A percentile compares a stretch with the other conserved stretches of the same genome.
Evolutionary conservation across 2,329 filamentous ascomycete species (phyloP).

Genomic region (Curvularia eragrostidis): DNA sequence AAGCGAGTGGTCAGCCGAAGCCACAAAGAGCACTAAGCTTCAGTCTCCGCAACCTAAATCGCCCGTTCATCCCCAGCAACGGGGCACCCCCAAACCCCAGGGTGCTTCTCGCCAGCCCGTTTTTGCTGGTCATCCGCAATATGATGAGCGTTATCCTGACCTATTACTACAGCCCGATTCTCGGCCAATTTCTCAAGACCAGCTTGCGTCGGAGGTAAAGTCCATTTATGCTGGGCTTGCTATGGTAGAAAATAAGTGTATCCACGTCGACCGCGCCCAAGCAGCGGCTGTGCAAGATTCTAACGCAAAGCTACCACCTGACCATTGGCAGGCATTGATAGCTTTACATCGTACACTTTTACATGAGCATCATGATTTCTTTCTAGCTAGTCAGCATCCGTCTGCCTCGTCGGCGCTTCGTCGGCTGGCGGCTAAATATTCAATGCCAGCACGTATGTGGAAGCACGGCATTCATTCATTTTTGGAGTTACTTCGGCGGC

Average conservation of each 20-base stretch:
- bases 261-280: constrained; percentile 76
- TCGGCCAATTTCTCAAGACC: constrained; percentile 74
- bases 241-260: constrained; percentile 87
- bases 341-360: constrained; percentile 80
- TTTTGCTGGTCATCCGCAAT: constrained; percentile 45
- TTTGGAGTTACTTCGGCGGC: constrained; percentile 70
- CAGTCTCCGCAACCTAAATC: constrained; percentile 23
- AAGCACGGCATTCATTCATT: constrained; percentile 88
- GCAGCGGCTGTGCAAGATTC: constrained; percentile 60
- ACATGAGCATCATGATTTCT: constrained; percentile 70
- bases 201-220: constrained; percentile 81
- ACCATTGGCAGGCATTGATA: constrained; percentile 86
- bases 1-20: constrained; percentile 34
- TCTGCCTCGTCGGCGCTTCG: constrained; percentile 72
- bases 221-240: constrained; percentile 83
- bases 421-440: constrained; percentile 77
- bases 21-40: constrained; percentile 26
- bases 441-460: constrained; percentile 96
- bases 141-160: constrained; percentile 45
- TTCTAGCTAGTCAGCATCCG: constrained; percentile 83
- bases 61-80: constrained; percentile 20
- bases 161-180: constrained; percentile 67
- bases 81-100: constrained; percentile 20
- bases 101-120: constrained; percentile 31
- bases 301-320: constrained; percentile 56